Base-by-base conservation (phyloP, 1,139 yeast genomes). In the Geotrichum siamense region DNA sequence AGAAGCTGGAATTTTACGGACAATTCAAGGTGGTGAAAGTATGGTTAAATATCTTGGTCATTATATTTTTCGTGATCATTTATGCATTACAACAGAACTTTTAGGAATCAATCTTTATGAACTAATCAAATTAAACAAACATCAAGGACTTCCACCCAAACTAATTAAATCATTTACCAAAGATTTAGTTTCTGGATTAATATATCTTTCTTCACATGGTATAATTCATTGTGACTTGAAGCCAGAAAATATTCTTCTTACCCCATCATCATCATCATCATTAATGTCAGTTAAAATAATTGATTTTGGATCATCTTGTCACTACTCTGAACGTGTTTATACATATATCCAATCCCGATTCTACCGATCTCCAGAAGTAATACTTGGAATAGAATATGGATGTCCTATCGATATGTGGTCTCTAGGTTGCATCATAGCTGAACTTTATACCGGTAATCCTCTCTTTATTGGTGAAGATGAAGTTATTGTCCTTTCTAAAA, bases 241-340 rank as follows among this genome's bases (percentile, higher is more conserved):
- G 60, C 99, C 99, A 0, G 99, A 93, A 57, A 93, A 93, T 62
- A 85, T 93, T 39, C 66, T 93, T 41, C 68, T 93, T 32, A 78
- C 84, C 45, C n/a, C n/a, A n/a, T n/a, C n/a, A n/a, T n/a, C n/a
- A n/a, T n/a, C n/a, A n/a, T 79, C 91, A 1, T 78, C 84, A 45
- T 77, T 79, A 50, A 95, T 97, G 2, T 84, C 81, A 44, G 77
- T 93, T 49, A 93, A 91, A 61, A 84, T 93, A 37, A 89, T 93
- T 56, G 99, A 93, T 65, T 93, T 93, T 67, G 99, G 99, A 0
- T 79, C 93, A 8, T 95, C 98, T 0, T 93, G 98, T 62, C 91
- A 85, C 57, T 94, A 91, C 49, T 70, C 86, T 41, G 93, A 86
- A 56, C 85, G 95, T 0, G 71, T 89, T 3, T 91, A 87, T 65